A percentile compares a stretch with the other conserved stretches of the same genome.
Evolutionary conservation across 1,284 basidiomycete species (phyloP).

Genomic region (Leucoagaricus sp.): DNA sequence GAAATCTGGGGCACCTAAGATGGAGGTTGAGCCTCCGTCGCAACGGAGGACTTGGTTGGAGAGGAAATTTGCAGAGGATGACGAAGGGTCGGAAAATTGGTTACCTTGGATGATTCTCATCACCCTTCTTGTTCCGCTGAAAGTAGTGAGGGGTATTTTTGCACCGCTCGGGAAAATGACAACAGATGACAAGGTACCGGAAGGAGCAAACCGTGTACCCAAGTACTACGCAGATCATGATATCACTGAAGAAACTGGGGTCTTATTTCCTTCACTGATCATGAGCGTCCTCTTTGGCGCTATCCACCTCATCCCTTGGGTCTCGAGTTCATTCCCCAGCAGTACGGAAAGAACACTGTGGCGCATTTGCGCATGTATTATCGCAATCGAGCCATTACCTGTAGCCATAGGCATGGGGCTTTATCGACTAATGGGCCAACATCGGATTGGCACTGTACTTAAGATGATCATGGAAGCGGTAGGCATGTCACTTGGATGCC

Average conservation of each 20-base stretch:
- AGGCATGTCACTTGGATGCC: background rate
- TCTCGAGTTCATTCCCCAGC: background rate
- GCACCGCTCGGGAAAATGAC: background rate
- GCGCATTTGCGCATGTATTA: background rate
- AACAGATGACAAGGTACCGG: background rate
- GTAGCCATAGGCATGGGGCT: background rate
- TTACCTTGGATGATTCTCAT: conserved; percentile 6
- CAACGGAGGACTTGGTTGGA: background rate
- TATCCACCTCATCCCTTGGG: background rate
- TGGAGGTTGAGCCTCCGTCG: too few species aligned
- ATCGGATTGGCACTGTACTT: background rate
- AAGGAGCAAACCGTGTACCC: background rate
- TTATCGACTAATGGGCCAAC: background rate
- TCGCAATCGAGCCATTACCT: background rate
- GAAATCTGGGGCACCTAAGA: too few species aligned
- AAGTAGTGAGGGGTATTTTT: background rate
- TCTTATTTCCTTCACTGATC: background rate
- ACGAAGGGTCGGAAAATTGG: background rate
- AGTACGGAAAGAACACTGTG: background rate
- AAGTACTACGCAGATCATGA: conserved; percentile 5
- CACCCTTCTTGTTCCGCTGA: conserved; percentile 1
- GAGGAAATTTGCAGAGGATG: background rate
- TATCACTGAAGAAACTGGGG: background rate
- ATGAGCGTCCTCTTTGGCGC: conserved; percentile 2
- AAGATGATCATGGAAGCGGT: background rate